Evolutionary conservation across 768 basidiomycete species (phyloP).

Genomic region (Mycena filopes): DNA sequence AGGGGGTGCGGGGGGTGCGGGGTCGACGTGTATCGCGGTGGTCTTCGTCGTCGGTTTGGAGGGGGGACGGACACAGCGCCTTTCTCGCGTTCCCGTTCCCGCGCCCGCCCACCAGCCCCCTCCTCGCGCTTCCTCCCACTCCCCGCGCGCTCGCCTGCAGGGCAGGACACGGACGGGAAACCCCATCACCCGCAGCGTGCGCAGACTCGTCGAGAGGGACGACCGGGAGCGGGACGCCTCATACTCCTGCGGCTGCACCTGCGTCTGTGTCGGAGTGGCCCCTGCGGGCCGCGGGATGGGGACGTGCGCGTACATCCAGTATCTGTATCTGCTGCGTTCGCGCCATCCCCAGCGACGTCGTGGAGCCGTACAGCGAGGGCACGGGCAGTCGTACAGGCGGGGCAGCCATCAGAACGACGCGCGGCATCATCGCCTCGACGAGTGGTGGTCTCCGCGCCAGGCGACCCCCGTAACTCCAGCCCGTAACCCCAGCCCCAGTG

Average conservation of each 20-base stretch:
- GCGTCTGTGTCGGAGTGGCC: no score
- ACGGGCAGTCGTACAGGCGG: constrained; percentile 1
- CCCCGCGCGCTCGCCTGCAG: no score
- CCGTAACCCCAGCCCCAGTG: neutral
- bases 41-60: no score
- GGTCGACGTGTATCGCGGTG: no score
- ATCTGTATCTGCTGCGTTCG: neutral
- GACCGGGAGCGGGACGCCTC: constrained; percentile 9
- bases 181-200: no score
- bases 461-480: neutral
- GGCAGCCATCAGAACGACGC: neutral
- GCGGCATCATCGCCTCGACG: constrained; percentile 4
- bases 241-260: neutral
- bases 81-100: no score
- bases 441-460: neutral
- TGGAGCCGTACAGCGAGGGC: neutral
- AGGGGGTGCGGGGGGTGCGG: no score
- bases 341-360: neutral
- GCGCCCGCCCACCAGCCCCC: no score
- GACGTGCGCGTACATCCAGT: constrained; percentile 10
- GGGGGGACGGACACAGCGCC: no score
- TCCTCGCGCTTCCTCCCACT: no score
- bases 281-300: constrained; percentile 26
- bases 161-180: no score
- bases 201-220: no score